Evolutionary conservation across 2,329 filamentous ascomycete species (phyloP), one percentile per base, ranked within the genome.

Genomic region (Pseudogymnoascus sp.): DNA sequence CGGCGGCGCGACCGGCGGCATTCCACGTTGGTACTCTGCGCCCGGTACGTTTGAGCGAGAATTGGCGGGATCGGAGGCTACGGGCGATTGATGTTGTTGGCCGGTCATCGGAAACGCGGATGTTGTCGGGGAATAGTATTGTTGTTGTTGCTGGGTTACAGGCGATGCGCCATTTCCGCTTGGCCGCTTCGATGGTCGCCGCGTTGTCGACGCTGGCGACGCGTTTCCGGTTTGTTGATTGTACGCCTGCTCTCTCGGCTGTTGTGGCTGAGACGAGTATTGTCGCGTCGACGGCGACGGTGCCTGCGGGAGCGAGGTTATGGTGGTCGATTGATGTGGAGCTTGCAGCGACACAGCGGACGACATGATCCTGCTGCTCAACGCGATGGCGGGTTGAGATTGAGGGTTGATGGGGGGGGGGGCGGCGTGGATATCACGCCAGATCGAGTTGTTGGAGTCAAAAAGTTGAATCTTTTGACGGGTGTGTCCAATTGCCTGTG

Each of bases 1-100:
- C 35, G 90, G 89, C 57, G 89, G 91, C 61, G 88, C 86, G 67
- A 90, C 81, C 22, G 89, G 87, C 60, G 88, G 84, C 76, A 81
- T 84, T 74, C 78, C 82, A 74, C 76, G 82, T 75, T 78, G 77
- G 69, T 79, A 78, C 68, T 81, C 80, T 64, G 78, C 76, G 37
- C 18, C 18, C 25, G 47, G 32, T 16, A 54, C 47, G 16, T 54
- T 54, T 32, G 47, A 12, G 25, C 47, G 47, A 32, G 47, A 54
- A 20, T 54, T 54, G n/a, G 47, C 28, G 25, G 28, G 12, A 14
- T 54, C 47, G 47, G 47, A 30, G 18, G 32, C 28, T 32, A 54
- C 47, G 47, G 47, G 47, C 47, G 47, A 54, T 54, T 32, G 47
- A 18, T 54, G 47, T 12, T 54, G 47, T 54, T 54, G 47, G 4